Conservation (phyloP, 495 filamentous ascomycete genomes). For the Xylaria sp. region DNA sequence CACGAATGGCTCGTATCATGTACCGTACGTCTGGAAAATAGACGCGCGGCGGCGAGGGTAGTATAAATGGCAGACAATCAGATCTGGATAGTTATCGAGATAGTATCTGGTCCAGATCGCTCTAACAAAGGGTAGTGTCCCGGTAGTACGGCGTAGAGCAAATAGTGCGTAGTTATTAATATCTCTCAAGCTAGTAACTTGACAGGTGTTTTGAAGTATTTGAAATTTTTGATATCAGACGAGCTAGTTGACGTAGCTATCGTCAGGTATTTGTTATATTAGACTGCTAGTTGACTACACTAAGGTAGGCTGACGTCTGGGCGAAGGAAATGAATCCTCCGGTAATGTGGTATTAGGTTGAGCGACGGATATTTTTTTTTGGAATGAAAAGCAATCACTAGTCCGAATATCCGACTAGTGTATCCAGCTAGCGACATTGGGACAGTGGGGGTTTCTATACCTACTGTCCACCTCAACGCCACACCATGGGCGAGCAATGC, state of each 20-base stretch:
- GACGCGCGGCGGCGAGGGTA: neutral
- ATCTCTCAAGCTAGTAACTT: conserved; percentile 8
- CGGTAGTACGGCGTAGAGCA: neutral
- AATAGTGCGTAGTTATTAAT: conserved; percentile 10
- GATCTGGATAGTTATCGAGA: neutral
- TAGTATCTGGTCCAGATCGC: neutral
- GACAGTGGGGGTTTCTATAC: neutral
- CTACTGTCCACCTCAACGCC: neutral
- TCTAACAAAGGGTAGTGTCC: neutral
- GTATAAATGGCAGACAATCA: neutral
- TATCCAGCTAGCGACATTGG: neutral
- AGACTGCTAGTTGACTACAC: neutral
- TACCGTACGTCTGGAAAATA: neutral
- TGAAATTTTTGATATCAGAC: too few relatives aligned
- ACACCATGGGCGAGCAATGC: neutral
- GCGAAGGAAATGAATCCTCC: neutral
- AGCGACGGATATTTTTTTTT: neutral
- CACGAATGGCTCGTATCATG: conserved; percentile 2
- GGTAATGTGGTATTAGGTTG: neutral
- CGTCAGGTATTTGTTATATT: neutral
- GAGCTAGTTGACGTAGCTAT: too few relatives aligned
- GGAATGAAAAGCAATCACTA: neutral
- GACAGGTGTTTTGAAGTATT: too few relatives aligned
- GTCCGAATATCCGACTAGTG: neutral
- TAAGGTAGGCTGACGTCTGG: neutral